Conservation (phyloP, 768 basidiomycete species). For the Tylopilus subfusipes region DNA sequence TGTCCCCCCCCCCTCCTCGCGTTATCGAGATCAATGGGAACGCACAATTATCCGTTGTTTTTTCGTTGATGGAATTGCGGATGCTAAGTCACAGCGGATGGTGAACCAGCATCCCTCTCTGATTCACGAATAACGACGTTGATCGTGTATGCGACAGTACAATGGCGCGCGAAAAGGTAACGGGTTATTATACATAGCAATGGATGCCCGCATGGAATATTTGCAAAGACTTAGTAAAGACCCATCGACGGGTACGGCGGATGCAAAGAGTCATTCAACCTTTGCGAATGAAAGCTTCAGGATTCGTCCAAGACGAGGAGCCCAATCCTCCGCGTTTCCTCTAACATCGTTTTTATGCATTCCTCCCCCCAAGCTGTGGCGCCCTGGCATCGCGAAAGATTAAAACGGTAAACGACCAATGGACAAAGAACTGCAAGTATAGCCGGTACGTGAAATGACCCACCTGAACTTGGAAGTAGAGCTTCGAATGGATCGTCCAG, state of each 20-base stretch:
- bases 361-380: constrained; percentile 22
- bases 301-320: constrained; percentile 8
- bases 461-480: constrained; percentile 14
- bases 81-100: too few relatives aligned
- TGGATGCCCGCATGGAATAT: not conserved
- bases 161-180: too few relatives aligned
- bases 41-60: too few relatives aligned
- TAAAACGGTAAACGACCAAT: not conserved
- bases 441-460: not conserved
- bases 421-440: too few relatives aligned
- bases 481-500: constrained; percentile 19
- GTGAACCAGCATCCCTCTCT: not conserved
- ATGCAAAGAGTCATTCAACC: not conserved
- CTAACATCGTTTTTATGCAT: constrained; percentile 9
- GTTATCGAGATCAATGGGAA: too few relatives aligned
- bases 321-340: constrained; percentile 17
- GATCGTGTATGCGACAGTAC: too few relatives aligned
- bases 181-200: too few relatives aligned
- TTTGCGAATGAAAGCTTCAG: not conserved
- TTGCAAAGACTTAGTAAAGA: not conserved
- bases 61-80: too few relatives aligned
- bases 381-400: constrained; percentile 4
- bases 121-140: not conserved
- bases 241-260: not conserved
- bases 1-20: too few relatives aligned